Percentiles rank a stretch among this genome's conserved stretches.
Conservation (phyloP, 306 rosid species). For the Inga oerstediana region DNA sequence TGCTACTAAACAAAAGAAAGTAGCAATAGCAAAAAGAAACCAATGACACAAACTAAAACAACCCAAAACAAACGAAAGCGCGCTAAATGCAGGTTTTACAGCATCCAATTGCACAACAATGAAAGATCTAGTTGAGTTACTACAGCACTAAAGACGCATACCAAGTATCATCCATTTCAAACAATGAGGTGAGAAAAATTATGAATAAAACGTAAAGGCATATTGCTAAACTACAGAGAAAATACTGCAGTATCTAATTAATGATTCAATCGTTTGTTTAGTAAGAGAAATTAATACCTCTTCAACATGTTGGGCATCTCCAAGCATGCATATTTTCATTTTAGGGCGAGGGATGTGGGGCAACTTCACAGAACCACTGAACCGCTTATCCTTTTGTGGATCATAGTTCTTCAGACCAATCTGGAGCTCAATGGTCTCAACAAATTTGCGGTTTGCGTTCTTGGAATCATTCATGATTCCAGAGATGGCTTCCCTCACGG, state of each 20-base stretch:
- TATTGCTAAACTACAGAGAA: neutral
- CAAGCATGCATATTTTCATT: slow-evolving; percentile 92
- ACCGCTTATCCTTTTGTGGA: slow-evolving; percentile 91
- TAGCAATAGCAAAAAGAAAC: neutral
- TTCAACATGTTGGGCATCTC: slow-evolving; percentile 90
- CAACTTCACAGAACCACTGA: slow-evolving; percentile 80
- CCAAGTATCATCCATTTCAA: neutral
- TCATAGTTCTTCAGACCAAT: slow-evolving; percentile 85
- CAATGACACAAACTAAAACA: neutral
- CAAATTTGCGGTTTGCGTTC: slow-evolving; percentile 64
- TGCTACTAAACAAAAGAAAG: neutral
- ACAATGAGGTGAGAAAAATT: neutral
- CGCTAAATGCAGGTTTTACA: neutral
- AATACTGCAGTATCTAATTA: neutral
- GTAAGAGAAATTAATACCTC: slow-evolving; percentile 51
- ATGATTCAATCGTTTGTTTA: neutral
- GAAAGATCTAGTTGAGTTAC: neutral
- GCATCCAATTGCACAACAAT: neutral
- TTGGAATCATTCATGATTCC: slow-evolving; percentile 50
- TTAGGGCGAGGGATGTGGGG: slow-evolving; percentile 89
- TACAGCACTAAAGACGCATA: neutral
- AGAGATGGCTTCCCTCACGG: slow-evolving; percentile 68
- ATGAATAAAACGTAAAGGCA: neutral
- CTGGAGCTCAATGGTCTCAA: slow-evolving; percentile 85
- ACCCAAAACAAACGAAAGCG: neutral